Base-by-base conservation (phyloP, 805 yeast genomes). In the Saturnispora serradocipensis region DNA sequence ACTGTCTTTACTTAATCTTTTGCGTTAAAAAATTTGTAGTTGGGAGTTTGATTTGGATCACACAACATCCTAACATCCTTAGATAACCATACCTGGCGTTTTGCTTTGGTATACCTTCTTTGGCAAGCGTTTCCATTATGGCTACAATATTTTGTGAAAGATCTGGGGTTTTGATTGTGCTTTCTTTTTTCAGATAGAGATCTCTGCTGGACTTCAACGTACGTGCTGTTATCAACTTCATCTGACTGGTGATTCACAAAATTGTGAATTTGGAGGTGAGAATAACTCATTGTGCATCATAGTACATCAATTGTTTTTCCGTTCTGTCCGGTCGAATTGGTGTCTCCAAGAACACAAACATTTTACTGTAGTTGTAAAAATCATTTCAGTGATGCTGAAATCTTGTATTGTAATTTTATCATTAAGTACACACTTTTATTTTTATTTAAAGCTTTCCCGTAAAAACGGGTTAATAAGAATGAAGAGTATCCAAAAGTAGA, bases 341-440 rank as follows among this genome's bases (percentile, higher is more conserved):
- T 63, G 67, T 63, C 67, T 63, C 67, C 67, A 63, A 63, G 64
- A 63, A 63, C 67, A 63, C 67, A 62, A 32, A 63, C 67, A 63
- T 47, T 36, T 44, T 45, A 35, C 30, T 43, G 6, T 28, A 18
- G 7, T 24, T 32, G 8, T 11, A 10, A 22, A 20, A 32, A 11
- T 16, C 16, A 18, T 39, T 20, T 30, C 13, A 39, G 24, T n/a
- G 4, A 24, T 40, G 25, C 34, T 20, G 22, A 39, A 40, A 18
- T 38, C n/a, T 38, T 38, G 42, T 38, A 38, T 38, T 38, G 44
- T 40, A 40, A 40, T 40, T 40, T 40, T 24, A 40, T 40, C 30
- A 40, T 40, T 40, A 40, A 40, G 44, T 40, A 40, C 44, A 40
- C 44, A 40, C 27, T 38, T 38, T 38, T 38, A 38, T 20, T 38